Evolutionary conservation across 1,139 yeast genomes (phyloP), one percentile per base, ranked within the genome.

Genomic region (Pichia norvegensis): DNA sequence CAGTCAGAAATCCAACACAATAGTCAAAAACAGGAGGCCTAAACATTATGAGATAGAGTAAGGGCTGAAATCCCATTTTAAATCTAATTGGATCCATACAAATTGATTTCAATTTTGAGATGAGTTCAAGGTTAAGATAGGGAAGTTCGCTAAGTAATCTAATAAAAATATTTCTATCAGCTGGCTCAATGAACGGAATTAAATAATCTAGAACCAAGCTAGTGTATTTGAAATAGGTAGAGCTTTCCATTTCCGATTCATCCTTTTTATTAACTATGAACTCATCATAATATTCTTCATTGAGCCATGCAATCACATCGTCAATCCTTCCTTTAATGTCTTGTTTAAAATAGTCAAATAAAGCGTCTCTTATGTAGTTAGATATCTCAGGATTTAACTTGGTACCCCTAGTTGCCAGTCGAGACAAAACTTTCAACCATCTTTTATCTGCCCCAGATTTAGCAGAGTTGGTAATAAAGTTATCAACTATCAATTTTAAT

Each of bases 231-330:
- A 73, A 64, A 61, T 86, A 86, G 40, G 40, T 37, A 3, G 54
- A 37, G 22, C 45, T 45, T 21, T 44, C 46, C 4, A 41, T 49
- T 6, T 43, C 44, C 13, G 27, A 41, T 13, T 33, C 45, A 17
- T 29, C 9, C 31, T 22, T 42, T 16, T 36, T 45, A 23, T 46
- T 33, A 8, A 48, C 45, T 10, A 60, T 38, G 36, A 49, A 29
- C 42, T 54, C 95, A 40, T 80, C 74, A 62, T 80, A 90, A 95
- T 97, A 94, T 63, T 94, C 98, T 64, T 92, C 98, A 57, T 85
- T 90, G 45, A 94, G 68, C 99, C 99, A 94, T 51, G 85, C 88
- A 35, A 90, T 79, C n/a, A 86, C 79, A 36, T 83, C 67, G 51
- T 86, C 95, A 16, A 90, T 73, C 37, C 92, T 69, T 13, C 70